Evolutionary conservation across 768 basidiomycete species (phyloP).

Genomic region (Leccinum imitatum): DNA sequence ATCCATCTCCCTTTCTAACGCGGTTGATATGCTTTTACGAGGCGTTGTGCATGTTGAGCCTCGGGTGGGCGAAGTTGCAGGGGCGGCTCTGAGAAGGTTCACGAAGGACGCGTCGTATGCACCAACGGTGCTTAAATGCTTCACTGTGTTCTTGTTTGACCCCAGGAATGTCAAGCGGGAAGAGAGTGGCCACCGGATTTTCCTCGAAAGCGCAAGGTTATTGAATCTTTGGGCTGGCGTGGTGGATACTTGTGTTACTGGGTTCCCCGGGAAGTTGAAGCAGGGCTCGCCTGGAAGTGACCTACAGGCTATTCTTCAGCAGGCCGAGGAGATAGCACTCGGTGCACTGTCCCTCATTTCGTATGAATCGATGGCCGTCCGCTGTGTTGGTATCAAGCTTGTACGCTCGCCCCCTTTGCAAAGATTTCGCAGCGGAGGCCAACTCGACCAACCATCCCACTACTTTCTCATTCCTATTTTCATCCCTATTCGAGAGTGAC

Average conservation of each 20-base stretch:
- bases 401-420: conserved; percentile 51
- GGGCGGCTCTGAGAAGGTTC: conserved; percentile 67
- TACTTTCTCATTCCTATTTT: conserved; percentile 38
- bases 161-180: conserved; percentile 62
- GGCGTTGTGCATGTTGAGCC: conserved; percentile 88
- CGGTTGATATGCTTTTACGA: conserved; percentile 75
- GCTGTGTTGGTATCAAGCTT: conserved; percentile 61
- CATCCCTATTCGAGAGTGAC: conserved; percentile 57
- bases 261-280: conserved; percentile 35
- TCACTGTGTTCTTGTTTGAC: conserved; percentile 73
- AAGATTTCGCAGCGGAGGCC: conserved; percentile 41
- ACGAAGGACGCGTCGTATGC: conserved; percentile 60
- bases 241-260: no score
- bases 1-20: conserved; percentile 51
- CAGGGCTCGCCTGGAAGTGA: conserved; percentile 41
- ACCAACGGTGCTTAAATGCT: conserved; percentile 57
- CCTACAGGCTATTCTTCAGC: conserved; percentile 38
- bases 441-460: conserved; percentile 28
- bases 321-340: conserved; percentile 64
- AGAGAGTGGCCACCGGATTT: conserved; percentile 57
- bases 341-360: conserved; percentile 75
- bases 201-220: conserved; percentile 66
- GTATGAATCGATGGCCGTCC: conserved; percentile 49
- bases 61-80: conserved; percentile 63
- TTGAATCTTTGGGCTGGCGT: conserved; percentile 45